Percentiles rank a stretch among this genome's conserved stretches.
Conservation (phyloP, 1,139 yeast species). For the Zygoascus meyerae region DNA sequence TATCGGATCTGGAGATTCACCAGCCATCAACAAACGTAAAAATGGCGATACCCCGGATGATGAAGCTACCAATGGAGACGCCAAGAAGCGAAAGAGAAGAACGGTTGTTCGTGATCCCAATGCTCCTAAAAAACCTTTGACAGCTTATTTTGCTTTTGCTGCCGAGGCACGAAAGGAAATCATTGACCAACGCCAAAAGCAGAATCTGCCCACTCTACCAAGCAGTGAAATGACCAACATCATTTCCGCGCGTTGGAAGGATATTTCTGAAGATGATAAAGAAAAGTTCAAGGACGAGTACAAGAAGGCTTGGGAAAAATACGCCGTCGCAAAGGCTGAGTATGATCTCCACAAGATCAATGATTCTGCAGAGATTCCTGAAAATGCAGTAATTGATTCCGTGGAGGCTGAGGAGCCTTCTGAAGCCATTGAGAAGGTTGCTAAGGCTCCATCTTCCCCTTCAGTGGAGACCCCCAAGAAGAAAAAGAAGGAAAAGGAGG, state of each 20-base stretch:
- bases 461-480: slow-evolving; percentile 6
- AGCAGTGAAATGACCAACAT: slow-evolving; percentile 75
- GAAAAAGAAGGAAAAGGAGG: slow-evolving; percentile 5
- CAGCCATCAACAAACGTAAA: not conserved
- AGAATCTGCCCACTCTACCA: slow-evolving; percentile 52
- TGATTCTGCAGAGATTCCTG: slow-evolving; percentile 29
- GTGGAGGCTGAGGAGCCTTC: slow-evolving; percentile 11
- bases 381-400: slow-evolving; percentile 31
- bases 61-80: slow-evolving; percentile 26
- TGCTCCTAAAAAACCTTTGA: slow-evolving; percentile 56
- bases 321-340: slow-evolving; percentile 50
- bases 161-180: slow-evolving; percentile 36
- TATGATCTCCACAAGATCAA: slow-evolving; percentile 48
- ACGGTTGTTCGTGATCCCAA: slow-evolving; percentile 39
- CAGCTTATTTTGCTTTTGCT: slow-evolving; percentile 77
- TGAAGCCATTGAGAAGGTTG: slow-evolving; percentile 6
- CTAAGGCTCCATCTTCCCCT: not conserved
- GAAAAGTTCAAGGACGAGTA: slow-evolving; percentile 72
- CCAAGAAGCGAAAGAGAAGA: slow-evolving; percentile 17
- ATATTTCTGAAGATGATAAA: slow-evolving; percentile 59
- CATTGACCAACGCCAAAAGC: slow-evolving; percentile 57
- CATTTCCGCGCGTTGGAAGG: slow-evolving; percentile 74
- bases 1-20: not conserved
- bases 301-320: slow-evolving; percentile 13
- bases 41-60: slow-evolving; percentile 6